Evolutionary conservation across 768 basidiomycete species (phyloP).

Genomic region (Plicaturopsis crispa): DNA sequence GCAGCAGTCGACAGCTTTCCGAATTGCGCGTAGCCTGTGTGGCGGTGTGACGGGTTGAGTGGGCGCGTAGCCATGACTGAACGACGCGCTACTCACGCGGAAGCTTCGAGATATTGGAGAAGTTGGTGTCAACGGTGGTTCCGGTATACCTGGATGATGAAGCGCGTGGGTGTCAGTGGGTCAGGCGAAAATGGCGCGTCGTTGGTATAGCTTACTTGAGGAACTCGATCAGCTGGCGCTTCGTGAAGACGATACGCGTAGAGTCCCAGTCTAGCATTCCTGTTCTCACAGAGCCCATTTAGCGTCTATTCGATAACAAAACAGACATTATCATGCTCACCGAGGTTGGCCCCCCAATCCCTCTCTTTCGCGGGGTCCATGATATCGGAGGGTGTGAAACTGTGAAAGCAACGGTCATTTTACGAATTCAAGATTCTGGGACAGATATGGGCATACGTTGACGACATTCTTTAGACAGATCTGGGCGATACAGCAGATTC

Average conservation of each 20-base stretch:
- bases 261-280: slow-evolving; percentile 80
- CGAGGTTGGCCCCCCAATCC: slow-evolving; percentile 65
- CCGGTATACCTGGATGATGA: slow-evolving; percentile 53
- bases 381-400: slow-evolving; percentile 48
- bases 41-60: background rate
- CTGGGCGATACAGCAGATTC: slow-evolving; percentile 2
- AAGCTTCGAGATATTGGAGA: slow-evolving; percentile 65
- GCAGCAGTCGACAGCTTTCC: slow-evolving; percentile 36
- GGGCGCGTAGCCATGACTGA: slow-evolving; percentile 3
- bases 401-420: slow-evolving; percentile 15
- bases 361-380: slow-evolving; percentile 62
- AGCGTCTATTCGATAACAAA: background rate
- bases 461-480: too few relatives aligned
- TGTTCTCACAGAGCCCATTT: slow-evolving; percentile 16
- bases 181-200: slow-evolving; percentile 1
- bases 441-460: slow-evolving; percentile 1
- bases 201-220: slow-evolving; percentile 64
- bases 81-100: slow-evolving; percentile 55
- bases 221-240: slow-evolving; percentile 69
- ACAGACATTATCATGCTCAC: slow-evolving; percentile 36
- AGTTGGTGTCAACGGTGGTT: slow-evolving; percentile 71
- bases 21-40: slow-evolving; percentile 64
- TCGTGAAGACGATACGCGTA: slow-evolving; percentile 73
- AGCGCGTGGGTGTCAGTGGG: slow-evolving; percentile 1
- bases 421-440: background rate